Evolutionary conservation across 768 basidiomycete genomes (phyloP), one percentile per base, ranked within the genome.

Genomic region (Ramaria sp.): DNA sequence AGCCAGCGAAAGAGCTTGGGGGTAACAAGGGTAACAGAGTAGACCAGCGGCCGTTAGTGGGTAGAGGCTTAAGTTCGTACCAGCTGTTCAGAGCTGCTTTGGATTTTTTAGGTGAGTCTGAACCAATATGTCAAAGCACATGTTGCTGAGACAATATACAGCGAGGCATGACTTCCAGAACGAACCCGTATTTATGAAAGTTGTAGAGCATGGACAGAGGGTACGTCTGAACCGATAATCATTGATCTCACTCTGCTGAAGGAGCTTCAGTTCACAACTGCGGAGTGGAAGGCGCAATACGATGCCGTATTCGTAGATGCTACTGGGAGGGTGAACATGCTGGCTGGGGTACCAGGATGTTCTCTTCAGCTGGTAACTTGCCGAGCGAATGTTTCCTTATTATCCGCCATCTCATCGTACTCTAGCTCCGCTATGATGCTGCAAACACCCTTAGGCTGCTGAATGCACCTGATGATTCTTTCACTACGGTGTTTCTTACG

Each of bases 61-160:
- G 91, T 5, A 80, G 78, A 56, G 88, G 91, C 1, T 66, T 97
- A 62, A 93, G 90, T 59, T 88, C 89, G 20, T 96, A 95, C 70
- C 92, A 94, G 66, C 74, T 95, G 30, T 86, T 97, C 68, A 81
- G 86, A 62, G 91, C 88, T 34, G 84, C 82, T 0, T 70, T 95
- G 62, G 89, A 93, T 66, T 85, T 93, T 64, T 67, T 97, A 22
- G 80, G 92, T 92, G 65, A 61, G 84, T 65, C 2, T 27, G 19
- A 42, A 24, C 19, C 20, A 7, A 30, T 45, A 27, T 47, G 3
- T 20, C 24, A 39, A n/a, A 31, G 54, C 4, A 2, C 7, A 37
- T 30, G 53, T 68, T 59, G 41, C 53, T 34, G 22, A 37, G 1
- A 3, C 19, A 50, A 22, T 33, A 56, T 49, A 1, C 54, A 93